Evolutionary conservation across 176 grass and related monocot genomes (phyloP).

Genomic region (Raddia guianensis): DNA sequence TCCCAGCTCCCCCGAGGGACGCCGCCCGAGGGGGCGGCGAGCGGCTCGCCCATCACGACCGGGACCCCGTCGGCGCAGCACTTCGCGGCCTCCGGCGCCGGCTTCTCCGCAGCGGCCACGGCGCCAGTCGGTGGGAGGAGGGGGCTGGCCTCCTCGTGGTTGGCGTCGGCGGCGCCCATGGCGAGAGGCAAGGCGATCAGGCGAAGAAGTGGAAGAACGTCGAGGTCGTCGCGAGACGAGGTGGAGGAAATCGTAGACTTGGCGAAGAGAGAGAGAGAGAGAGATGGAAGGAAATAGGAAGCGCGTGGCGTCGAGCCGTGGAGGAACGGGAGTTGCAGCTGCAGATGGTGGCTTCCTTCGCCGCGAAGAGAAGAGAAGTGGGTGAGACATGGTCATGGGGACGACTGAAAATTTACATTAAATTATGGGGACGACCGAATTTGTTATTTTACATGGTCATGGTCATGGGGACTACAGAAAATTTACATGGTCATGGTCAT

Average conservation of each 20-base stretch:
- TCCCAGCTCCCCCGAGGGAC: constrained; percentile 61
- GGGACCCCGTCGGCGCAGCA: constrained; percentile 59
- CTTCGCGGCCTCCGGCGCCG: constrained; percentile 16
- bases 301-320: constrained; percentile 26
- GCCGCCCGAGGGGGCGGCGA: constrained; percentile 16
- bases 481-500: too few species aligned
- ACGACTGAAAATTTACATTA: too few species aligned
- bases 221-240: background rate
- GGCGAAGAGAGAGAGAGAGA: background rate
- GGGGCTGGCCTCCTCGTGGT: constrained; percentile 53
- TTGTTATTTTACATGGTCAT: too few species aligned
- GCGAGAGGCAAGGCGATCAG: background rate
- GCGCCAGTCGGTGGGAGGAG: constrained; percentile 30
- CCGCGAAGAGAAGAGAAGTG: constrained; percentile 23
- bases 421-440: too few species aligned
- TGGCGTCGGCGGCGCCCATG: constrained; percentile 50
- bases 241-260: background rate
- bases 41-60: constrained; percentile 62
- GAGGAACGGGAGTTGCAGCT: too few species aligned
- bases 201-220: background rate
- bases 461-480: too few species aligned
- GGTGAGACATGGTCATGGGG: background rate
- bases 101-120: constrained; percentile 29
- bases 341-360: constrained; percentile 19
- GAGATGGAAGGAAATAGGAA: constrained; percentile 21